phyloP scores from a whole-genome alignment of 176 grass and related monocot genomes.

The Tillandsia fasciculata region DNA sequence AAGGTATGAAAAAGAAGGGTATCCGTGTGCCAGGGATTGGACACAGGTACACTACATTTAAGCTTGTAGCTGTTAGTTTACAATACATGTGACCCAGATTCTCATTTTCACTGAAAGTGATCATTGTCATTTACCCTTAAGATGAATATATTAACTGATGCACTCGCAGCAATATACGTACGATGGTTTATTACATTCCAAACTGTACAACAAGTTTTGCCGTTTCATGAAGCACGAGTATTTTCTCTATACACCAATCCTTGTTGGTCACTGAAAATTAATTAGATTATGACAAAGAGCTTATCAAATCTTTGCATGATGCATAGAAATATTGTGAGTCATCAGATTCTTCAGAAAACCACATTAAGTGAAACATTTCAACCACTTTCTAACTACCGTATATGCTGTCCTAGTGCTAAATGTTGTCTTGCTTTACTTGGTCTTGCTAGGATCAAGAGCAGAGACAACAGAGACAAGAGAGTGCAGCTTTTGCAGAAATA shows the following conservation, averaged over 20 bases:
- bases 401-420: not conserved
- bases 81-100: not conserved
- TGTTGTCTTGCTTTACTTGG: not conserved
- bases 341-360: too few species aligned
- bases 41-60: conserved; percentile 49
- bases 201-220: too few species aligned
- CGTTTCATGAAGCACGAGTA: too few species aligned
- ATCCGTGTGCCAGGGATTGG: conserved; percentile 96
- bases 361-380: too few species aligned
- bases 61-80: not conserved
- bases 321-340: too few species aligned
- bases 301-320: too few species aligned
- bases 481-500: conserved; percentile 94
- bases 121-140: not conserved
- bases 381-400: not conserved
- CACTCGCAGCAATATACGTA: not conserved
- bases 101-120: not conserved
- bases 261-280: too few species aligned
- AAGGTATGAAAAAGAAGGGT: conserved; percentile 99
- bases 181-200: too few species aligned
- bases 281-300: too few species aligned
- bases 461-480: conserved; percentile 98
- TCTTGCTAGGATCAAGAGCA: conserved; percentile 78
- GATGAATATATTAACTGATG: not conserved
- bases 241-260: too few species aligned